phyloP scores from a whole-genome alignment of 805 yeast species.

The Tetrapisispora arboricola region DNA sequence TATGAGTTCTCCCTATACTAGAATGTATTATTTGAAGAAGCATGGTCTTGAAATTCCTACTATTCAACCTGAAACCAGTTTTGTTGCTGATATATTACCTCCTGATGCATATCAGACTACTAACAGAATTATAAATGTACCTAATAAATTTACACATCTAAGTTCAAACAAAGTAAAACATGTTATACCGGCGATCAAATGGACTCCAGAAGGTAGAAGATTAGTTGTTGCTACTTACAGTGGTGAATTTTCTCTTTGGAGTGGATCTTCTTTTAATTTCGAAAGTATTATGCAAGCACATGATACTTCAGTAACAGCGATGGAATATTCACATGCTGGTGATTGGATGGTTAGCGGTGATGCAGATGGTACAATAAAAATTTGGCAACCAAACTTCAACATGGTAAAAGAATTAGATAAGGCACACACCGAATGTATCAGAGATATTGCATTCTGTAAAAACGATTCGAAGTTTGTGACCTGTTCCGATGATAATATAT shows the following conservation, averaged over 20 bases:
- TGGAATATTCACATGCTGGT: conserved; percentile 77
- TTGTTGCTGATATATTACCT: conserved; percentile 23
- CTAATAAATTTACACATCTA: conserved; percentile 79
- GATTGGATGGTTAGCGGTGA: conserved; percentile 95
- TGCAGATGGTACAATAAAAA: conserved; percentile 82
- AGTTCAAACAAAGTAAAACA: conserved; percentile 87
- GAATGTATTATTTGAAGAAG: conserved; percentile 18
- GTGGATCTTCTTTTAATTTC: conserved; percentile 87
- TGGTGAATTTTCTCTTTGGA: conserved; percentile 97
- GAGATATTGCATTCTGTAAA: conserved; percentile 85
- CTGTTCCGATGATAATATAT: conserved; percentile 81
- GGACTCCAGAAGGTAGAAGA: conserved; percentile 96
- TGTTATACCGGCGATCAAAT: conserved; percentile 77
- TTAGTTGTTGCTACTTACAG: conserved; percentile 80
- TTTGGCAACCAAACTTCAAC: conserved; percentile 97
- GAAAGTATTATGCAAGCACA: conserved; percentile 99
- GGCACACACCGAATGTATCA: conserved; percentile 54
- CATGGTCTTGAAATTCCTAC: conserved; percentile 23
- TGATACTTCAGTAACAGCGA: conserved; percentile 73
- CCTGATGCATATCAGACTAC: conserved; percentile 18
- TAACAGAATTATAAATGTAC: conserved; percentile 42
- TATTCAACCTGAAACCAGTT: conserved; percentile 25
- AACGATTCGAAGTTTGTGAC: conserved; percentile 88
- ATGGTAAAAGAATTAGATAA: conserved; percentile 68
- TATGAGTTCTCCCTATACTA: conserved; percentile 24